Conservation (phyloP, 1,139 yeast genomes). For the Suhomyces bribrorum region DNA sequence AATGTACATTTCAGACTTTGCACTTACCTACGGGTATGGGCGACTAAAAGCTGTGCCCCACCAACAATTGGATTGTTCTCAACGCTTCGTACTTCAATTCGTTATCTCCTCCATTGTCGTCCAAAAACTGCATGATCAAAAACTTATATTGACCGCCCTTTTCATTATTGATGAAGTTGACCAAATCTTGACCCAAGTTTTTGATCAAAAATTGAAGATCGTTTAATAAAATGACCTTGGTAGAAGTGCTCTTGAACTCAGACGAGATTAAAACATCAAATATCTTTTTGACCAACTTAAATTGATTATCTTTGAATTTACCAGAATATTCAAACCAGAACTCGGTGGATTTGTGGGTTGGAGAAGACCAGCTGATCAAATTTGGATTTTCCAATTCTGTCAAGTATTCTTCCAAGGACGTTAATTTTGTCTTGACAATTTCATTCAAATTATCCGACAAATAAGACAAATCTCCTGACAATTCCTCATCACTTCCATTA, state of each 20-base stretch:
- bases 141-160: conserved; percentile 55
- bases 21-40: neutral
- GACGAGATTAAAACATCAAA: conserved; percentile 36
- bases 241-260: conserved; percentile 22
- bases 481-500: conserved; percentile 74
- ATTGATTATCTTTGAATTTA: conserved; percentile 75
- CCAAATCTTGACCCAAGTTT: conserved; percentile 60
- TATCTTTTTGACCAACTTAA: conserved; percentile 63
- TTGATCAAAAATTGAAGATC: conserved; percentile 47
- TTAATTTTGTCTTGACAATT: conserved; percentile 68
- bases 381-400: conserved; percentile 81
- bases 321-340: conserved; percentile 86
- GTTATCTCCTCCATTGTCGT: conserved; percentile 64
- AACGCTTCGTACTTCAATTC: conserved; percentile 94
- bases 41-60: conserved; percentile 55
- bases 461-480: conserved; percentile 66
- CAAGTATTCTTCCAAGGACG: conserved; percentile 90
- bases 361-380: conserved; percentile 79
- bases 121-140: conserved; percentile 82
- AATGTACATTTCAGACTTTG: no score
- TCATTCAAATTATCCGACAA: conserved; percentile 64
- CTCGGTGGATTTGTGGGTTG: conserved; percentile 84
- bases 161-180: conserved; percentile 72
- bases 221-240: conserved; percentile 54
- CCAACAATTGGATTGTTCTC: conserved; percentile 88